Percentiles rank a stretch among this genome's conserved stretches.
These are phyloP conservation scores for Hypericum androsaemum DNA, from an alignment of 345 rosid species.

Conservation along the genomic window DNA sequence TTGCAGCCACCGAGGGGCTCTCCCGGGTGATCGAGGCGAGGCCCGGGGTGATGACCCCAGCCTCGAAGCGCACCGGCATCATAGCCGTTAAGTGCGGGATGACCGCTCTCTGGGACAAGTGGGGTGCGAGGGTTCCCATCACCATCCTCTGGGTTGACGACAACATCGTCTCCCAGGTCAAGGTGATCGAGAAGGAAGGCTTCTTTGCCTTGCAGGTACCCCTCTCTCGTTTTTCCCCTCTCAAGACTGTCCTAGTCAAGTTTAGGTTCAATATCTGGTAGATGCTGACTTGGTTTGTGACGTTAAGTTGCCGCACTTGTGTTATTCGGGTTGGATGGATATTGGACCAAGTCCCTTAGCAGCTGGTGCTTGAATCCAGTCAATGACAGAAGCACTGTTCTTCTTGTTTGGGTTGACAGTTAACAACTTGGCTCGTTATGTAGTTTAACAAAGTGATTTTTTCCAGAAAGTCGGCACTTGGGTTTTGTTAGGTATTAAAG, in stretches of 20 bases:
- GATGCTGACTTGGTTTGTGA: too few species aligned
- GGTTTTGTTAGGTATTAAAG: not conserved
- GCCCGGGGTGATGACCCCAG: constrained; percentile 46
- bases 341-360: too few species aligned
- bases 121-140: constrained; percentile 84
- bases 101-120: constrained; percentile 90
- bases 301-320: too few species aligned
- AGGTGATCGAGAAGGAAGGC: constrained; percentile 86
- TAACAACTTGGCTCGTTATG: too few species aligned
- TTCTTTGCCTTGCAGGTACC: constrained; percentile 73
- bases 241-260: too few species aligned
- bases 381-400: too few species aligned
- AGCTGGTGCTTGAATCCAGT: too few species aligned
- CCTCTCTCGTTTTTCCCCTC: too few species aligned
- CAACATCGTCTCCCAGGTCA: constrained; percentile 88
- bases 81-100: constrained; percentile 89
- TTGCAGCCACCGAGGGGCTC: constrained; percentile 1
- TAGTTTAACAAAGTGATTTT: too few species aligned
- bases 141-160: constrained; percentile 82
- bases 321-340: too few species aligned
- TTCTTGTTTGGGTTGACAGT: too few species aligned
- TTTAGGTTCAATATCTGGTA: too few species aligned
- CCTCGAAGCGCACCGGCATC: constrained; percentile 68
- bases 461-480: not conserved
- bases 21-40: constrained; percentile 48